Evolutionary conservation across 1,284 basidiomycete genomes (phyloP), one percentile per base, ranked within the genome.

Genomic region (Athelia psychrophila): DNA sequence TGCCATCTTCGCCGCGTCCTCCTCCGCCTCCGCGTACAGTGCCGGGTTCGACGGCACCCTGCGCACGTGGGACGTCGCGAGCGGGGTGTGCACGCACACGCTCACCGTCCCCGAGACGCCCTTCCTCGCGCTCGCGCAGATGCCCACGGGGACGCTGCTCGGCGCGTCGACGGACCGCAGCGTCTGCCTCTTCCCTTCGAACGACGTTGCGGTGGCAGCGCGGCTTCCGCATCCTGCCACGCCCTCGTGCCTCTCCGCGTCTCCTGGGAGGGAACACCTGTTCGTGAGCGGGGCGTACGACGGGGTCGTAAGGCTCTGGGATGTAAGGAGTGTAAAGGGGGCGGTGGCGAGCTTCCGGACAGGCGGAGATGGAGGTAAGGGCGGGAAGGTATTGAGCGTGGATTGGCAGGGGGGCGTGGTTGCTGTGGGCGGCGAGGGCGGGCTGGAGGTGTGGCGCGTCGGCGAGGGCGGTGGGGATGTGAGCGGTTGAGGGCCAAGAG

Each of bases 251-350:
- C 68, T 95, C 18, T 73, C 84, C 60, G 75, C 79, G 0, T 76
- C 78, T 0, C 59, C 69, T 2, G 56, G 50, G 3, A 58, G 58
- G 10, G 59, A 66, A 16, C 64, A 88, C 60, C 90, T 92, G 57
- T 75, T 95, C 18, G 77, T 89, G 8, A 89, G 84, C 1, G 94
- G 91, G 1, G 85, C 87, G 0, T 94, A 95, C 64, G 91, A 94
- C 56, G 91, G 93, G 32, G 73, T 85, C 1, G 84, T 89, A 2
- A 80, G 93, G 23, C 73, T 97, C 18, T 97, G 93, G 93, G 95
- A 98, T 67, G 70, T 93, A 24, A 77, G 93, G 1, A 90, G 86
- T 59, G 71, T 75, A 16, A 82, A 82, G 59, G 68, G 74, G 10
- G 79, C 86, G 1, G 73, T 91, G 65, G 76, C 86, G 59, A 81